Evolutionary conservation across 345 rosid genomes (phyloP).

Genomic region (Citrus unshiu): DNA sequence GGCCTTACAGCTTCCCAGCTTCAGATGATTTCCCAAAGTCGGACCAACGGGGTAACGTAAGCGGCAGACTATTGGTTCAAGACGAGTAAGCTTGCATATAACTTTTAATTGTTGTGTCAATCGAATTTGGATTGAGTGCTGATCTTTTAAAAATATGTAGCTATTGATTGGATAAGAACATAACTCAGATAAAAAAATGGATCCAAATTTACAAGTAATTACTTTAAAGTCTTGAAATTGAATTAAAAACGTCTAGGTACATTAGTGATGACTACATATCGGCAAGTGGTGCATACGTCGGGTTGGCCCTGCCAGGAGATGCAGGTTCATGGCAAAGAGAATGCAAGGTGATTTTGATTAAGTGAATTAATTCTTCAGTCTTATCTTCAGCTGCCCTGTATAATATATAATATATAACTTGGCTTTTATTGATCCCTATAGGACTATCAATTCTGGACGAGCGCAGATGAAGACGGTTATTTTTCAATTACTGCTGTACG

Average conservation of each 20-base stretch:
- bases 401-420: background rate
- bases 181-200: no score
- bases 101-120: no score
- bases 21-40: slow-evolving; percentile 50
- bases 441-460: slow-evolving; percentile 88
- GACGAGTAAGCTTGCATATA: slow-evolving; percentile 33
- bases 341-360: slow-evolving; percentile 37
- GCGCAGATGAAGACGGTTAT: slow-evolving; percentile 54
- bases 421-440: background rate
- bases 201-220: background rate
- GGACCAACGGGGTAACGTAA: slow-evolving; percentile 41
- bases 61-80: slow-evolving; percentile 43
- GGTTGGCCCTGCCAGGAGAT: slow-evolving; percentile 58
- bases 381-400: background rate
- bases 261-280: slow-evolving; percentile 29
- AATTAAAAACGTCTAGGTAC: slow-evolving; percentile 23
- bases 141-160: no score
- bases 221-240: background rate
- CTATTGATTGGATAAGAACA: no score
- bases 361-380: background rate
- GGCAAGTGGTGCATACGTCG: slow-evolving; percentile 52
- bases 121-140: no score
- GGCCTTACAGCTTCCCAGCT: slow-evolving; percentile 67
- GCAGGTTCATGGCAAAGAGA: slow-evolving; percentile 71
- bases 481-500: slow-evolving; percentile 48